Percentiles rank a stretch among this genome's conserved stretches.
Evolutionary conservation across 2,329 filamentous ascomycete genomes (phyloP).

Genomic region (Hypocrella siamensis): DNA sequence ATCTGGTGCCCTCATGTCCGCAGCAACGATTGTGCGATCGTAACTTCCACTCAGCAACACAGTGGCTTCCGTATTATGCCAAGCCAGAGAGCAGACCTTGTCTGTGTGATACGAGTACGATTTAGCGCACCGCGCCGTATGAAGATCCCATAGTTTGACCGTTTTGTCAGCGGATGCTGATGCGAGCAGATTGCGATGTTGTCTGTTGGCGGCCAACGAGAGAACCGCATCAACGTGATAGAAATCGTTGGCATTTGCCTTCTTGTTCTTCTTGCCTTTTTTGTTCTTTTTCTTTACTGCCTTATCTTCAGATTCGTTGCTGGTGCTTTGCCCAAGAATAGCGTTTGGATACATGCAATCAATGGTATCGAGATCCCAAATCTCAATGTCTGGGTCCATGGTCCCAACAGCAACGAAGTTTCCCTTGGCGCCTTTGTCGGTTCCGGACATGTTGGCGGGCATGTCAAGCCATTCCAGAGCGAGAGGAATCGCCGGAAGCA

Average conservation of each 20-base stretch:
- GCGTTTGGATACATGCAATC: constrained; percentile 98
- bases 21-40: constrained; percentile 84
- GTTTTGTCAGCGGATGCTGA: constrained; percentile 95
- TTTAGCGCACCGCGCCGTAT: constrained; percentile 83
- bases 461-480: constrained; percentile 93
- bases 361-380: constrained; percentile 92
- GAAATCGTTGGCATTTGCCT: constrained; percentile 69
- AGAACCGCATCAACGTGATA: constrained; percentile 93
- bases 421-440: constrained; percentile 50
- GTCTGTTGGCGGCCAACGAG: constrained; percentile 78
- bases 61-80: constrained; percentile 79
- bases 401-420: constrained; percentile 94
- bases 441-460: constrained; percentile 57
- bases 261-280: constrained; percentile 66
- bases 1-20: constrained; percentile 88
- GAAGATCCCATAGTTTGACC: constrained; percentile 93
- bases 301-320: constrained; percentile 14
- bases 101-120: constrained; percentile 93
- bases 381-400: constrained; percentile 96
- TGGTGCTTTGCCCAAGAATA: constrained; percentile 66
- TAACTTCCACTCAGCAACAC: constrained; percentile 87
- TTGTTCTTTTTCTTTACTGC: constrained; percentile 43
- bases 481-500: constrained; percentile 91
- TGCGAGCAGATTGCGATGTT: constrained; percentile 85
- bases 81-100: constrained; percentile 92